Conservation (phyloP, 1,284 basidiomycete genomes). For the Trichosporon faecale region DNA sequence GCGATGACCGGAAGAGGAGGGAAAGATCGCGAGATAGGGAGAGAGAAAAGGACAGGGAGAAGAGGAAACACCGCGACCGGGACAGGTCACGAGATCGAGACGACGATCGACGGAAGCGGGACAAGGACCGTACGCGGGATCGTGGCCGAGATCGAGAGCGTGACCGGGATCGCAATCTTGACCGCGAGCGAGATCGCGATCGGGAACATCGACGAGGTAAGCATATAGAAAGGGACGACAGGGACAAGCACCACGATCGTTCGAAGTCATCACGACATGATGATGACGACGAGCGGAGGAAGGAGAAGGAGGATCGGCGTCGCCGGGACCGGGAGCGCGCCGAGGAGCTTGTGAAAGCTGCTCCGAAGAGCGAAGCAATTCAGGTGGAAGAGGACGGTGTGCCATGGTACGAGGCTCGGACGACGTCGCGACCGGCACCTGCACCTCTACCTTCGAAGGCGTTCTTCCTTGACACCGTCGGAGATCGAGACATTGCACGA, state of each 20-base stretch:
- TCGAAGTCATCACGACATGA: slow-evolving; percentile 1
- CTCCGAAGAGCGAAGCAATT: not conserved
- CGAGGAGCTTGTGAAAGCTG: slow-evolving; percentile 7
- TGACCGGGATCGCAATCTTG: slow-evolving; percentile 17
- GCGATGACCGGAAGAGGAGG: not conserved
- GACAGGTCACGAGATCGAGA: not conserved
- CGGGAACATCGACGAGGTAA: not conserved
- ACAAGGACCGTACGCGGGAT: slow-evolving; percentile 10
- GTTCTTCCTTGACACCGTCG: slow-evolving; percentile 35
- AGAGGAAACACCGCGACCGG: not conserved
- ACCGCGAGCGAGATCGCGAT: slow-evolving; percentile 10
- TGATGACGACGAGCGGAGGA: slow-evolving; percentile 17
- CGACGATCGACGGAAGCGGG: not conserved
- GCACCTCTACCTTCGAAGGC: slow-evolving; percentile 22
- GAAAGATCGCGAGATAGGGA: not conserved
- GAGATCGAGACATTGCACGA: slow-evolving; percentile 37
- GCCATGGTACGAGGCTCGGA: slow-evolving; percentile 38
- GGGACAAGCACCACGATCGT: slow-evolving; percentile 18
- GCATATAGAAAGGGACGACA: not conserved
- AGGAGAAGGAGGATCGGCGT: slow-evolving; percentile 24
- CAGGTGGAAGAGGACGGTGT: slow-evolving; percentile 22
- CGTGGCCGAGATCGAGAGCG: slow-evolving; percentile 8
- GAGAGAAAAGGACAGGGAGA: not conserved
- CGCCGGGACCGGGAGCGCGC: slow-evolving; percentile 17
- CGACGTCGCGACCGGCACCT: not conserved